Conservation (phyloP, 345 rosid genomes). For the Salix koriyanagi region DNA sequence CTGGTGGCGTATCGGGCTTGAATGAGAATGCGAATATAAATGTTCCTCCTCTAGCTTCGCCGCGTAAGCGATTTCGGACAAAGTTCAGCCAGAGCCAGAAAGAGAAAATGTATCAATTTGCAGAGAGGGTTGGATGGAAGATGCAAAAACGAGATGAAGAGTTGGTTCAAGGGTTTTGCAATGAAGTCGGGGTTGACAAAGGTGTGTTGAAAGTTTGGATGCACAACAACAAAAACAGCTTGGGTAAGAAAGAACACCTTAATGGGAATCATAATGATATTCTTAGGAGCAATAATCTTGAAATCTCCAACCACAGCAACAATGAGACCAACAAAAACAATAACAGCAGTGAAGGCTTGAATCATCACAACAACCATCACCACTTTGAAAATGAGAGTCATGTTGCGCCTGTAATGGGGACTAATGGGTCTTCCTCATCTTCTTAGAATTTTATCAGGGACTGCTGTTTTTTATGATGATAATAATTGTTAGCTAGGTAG, state of each 20-base stretch:
- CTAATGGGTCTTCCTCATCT: slow-evolving; percentile 34
- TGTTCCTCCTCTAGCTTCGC: neutral
- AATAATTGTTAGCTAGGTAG: slow-evolving; percentile 25
- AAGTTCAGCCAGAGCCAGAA: slow-evolving; percentile 27
- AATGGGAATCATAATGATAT: slow-evolving; percentile 2
- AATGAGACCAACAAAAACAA: slow-evolving; percentile 3
- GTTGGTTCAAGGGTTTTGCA: slow-evolving; percentile 51
- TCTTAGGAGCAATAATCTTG: neutral
- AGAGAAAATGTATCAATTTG: slow-evolving; percentile 54
- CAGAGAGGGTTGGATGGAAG: slow-evolving; percentile 82
- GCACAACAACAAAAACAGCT: slow-evolving; percentile 86
- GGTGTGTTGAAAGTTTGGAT: slow-evolving; percentile 87
- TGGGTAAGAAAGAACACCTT: slow-evolving; percentile 32
- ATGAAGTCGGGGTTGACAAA: slow-evolving; percentile 62
- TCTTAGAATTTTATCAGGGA: slow-evolving; percentile 10
- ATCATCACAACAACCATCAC: neutral
- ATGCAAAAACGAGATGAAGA: slow-evolving; percentile 80
- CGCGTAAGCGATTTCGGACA: slow-evolving; percentile 26
- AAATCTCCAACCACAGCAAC: neutral
- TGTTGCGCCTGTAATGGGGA: slow-evolving; percentile 6
- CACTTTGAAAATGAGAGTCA: slow-evolving; percentile 12
- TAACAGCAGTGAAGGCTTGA: slow-evolving; percentile 3
- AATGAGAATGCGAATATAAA: slow-evolving; percentile 9
- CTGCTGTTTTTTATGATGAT: neutral
- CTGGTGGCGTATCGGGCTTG: slow-evolving; percentile 11